Conservation (phyloP, 345 rosid genomes). For the Ceriops tagal region DNA sequence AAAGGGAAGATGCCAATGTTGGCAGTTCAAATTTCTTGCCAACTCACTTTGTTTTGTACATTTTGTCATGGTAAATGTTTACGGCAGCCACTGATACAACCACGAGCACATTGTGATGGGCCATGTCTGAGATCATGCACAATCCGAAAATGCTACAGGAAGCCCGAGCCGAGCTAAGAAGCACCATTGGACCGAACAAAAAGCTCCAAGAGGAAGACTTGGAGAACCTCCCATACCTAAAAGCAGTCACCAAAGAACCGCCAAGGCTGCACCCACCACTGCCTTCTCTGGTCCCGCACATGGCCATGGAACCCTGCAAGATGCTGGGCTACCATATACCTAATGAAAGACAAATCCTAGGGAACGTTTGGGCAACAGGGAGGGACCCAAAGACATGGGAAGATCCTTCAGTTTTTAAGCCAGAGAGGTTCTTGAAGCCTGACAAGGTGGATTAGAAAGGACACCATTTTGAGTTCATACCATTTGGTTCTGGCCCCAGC, state of each 20-base stretch:
- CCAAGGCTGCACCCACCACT: conserved; percentile 74
- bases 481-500: conserved; percentile 79
- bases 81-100: conserved; percentile 86
- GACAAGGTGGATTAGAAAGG: conserved; percentile 54
- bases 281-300: conserved; percentile 79
- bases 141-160: conserved; percentile 41
- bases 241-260: conserved; percentile 72
- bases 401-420: conserved; percentile 48
- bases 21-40: too few species aligned
- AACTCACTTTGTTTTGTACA: too few species aligned
- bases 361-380: conserved; percentile 64
- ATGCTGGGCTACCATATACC: conserved; percentile 56
- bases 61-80: conserved; percentile 58
- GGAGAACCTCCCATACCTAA: conserved; percentile 56
- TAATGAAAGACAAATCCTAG: conserved; percentile 66
- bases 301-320: conserved; percentile 59
- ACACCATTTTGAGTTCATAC: conserved; percentile 60
- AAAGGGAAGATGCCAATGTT: too few species aligned
- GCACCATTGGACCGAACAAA: conserved; percentile 21
- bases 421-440: conserved; percentile 59
- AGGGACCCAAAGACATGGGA: conserved; percentile 61
- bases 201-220: conserved; percentile 56
- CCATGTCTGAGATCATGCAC: conserved; percentile 71
- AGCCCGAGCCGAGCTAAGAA: conserved; percentile 58
- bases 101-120: conserved; percentile 85